Percentiles rank a stretch among this genome's conserved stretches.
phyloP scores from a whole-genome alignment of 345 rosid genomes.

The Orychophragmus violaceus region DNA sequence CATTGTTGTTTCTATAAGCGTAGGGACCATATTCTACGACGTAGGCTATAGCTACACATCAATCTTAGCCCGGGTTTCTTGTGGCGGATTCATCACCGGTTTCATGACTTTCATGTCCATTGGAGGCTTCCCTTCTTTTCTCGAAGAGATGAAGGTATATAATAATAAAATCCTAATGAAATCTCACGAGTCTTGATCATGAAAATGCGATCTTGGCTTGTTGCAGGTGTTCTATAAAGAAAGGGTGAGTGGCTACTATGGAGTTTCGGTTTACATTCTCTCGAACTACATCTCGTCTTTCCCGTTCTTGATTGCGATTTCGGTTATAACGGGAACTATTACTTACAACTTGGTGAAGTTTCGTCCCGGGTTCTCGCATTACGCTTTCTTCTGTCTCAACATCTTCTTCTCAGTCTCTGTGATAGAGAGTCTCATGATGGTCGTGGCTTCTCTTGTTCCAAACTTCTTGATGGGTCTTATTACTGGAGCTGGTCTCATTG shows the following conservation, averaged over 20 bases:
- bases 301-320: constrained; percentile 55
- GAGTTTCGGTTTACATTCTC: constrained; percentile 62
- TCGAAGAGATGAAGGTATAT: constrained; percentile 78
- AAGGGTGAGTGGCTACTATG: constrained; percentile 69
- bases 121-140: constrained; percentile 85
- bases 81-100: constrained; percentile 69
- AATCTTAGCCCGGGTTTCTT: constrained; percentile 63
- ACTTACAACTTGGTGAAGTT: constrained; percentile 65
- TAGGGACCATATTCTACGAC: constrained; percentile 61
- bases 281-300: constrained; percentile 70
- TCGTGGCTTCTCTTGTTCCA: constrained; percentile 74
- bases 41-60: constrained; percentile 62
- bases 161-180: neutral
- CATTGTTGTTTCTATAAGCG: constrained; percentile 64
- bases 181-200: neutral
- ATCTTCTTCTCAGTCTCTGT: constrained; percentile 56
- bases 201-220: neutral
- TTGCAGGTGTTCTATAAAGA: constrained; percentile 64
- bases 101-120: constrained; percentile 87
- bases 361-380: constrained; percentile 50
- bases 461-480: constrained; percentile 72
- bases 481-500: constrained; percentile 70
- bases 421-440: constrained; percentile 89
- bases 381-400: constrained; percentile 56
- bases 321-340: constrained; percentile 44